These are phyloP conservation scores for Kalanchoe fedtschenkoi DNA, from an alignment of 164 flowering plant species.

Conservation along the genomic window DNA sequence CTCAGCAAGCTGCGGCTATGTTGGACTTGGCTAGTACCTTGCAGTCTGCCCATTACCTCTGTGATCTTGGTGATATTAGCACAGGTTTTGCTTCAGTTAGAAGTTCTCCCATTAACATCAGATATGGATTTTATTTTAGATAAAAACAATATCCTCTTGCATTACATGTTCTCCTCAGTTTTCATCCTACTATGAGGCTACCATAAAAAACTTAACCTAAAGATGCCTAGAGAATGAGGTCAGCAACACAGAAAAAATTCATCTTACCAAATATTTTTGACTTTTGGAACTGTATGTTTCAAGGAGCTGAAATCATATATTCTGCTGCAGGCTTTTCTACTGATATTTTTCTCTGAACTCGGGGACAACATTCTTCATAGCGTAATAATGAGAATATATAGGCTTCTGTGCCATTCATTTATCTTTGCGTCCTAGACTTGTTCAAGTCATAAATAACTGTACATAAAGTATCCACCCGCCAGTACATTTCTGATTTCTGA, in stretches of 20 bases:
- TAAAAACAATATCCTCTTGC: background rate
- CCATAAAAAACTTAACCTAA: too few species aligned
- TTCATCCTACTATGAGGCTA: too few species aligned
- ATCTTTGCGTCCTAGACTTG: background rate
- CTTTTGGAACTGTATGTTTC: background rate
- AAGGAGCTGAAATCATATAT: background rate
- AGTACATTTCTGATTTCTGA: background rate
- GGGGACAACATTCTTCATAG: constrained; percentile 96
- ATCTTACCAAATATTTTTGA: background rate
- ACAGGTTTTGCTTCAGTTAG: constrained; percentile 99
- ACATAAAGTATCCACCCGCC: background rate
- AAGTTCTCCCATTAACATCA: constrained; percentile 57
- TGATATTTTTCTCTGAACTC: constrained; percentile 96
- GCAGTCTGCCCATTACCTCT: constrained; percentile 39
- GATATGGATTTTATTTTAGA: constrained; percentile 10
- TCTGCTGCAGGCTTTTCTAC: constrained; percentile 86
- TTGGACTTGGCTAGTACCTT: constrained; percentile 42
- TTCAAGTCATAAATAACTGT: background rate
- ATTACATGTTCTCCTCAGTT: background rate
- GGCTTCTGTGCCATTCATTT: background rate
- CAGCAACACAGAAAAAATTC: background rate
- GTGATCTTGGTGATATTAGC: constrained; percentile 83
- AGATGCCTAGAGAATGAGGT: too few species aligned
- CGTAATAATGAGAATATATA: constrained; percentile 47
- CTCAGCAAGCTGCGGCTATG: constrained; percentile 53